These are phyloP conservation scores for Linderniella brevidens DNA, from an alignment of 257 asterid species.

Conservation along the genomic window DNA sequence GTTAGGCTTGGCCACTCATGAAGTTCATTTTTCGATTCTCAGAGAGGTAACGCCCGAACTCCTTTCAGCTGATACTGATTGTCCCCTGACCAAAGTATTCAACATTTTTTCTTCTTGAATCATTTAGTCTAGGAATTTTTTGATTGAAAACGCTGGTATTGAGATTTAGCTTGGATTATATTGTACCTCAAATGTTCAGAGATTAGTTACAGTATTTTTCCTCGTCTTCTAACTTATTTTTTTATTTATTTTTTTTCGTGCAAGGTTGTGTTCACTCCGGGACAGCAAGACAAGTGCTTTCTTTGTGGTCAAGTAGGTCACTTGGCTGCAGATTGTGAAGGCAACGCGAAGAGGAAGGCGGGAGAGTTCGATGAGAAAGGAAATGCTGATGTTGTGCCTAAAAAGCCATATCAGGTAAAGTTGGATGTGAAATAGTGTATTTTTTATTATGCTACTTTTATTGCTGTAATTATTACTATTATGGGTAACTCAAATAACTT, in stretches of 20 bases:
- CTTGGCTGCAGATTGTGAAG: slow-evolving; percentile 80
- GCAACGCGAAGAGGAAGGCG: slow-evolving; percentile 27
- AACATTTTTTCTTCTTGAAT: too few species aligned
- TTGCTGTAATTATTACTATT: too few species aligned
- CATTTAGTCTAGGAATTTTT: too few species aligned
- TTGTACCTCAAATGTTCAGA: neutral
- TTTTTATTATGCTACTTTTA: too few species aligned
- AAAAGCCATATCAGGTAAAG: slow-evolving; percentile 6
- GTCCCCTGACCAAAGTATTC: too few species aligned
- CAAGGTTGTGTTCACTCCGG: slow-evolving; percentile 86
- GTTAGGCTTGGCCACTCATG: slow-evolving; percentile 93
- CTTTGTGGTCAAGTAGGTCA: slow-evolving; percentile 68
- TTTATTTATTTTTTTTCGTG: slow-evolving; percentile 11
- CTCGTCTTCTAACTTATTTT: slow-evolving; percentile 10
- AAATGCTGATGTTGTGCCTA: slow-evolving; percentile 13
- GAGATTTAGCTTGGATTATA: neutral
- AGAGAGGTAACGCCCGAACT: slow-evolving; percentile 50
- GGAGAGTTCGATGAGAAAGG: slow-evolving; percentile 8
- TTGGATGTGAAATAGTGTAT: too few species aligned
- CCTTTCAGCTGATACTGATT: slow-evolving; percentile 11
- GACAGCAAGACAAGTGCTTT: slow-evolving; percentile 94
- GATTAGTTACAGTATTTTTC: neutral
- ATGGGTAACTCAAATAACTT: too few species aligned
- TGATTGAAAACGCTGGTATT: too few species aligned
- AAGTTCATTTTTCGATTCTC: slow-evolving; percentile 82